Conservation (phyloP, 2,329 filamentous ascomycete species). For the Pleurostoma richardsiae region DNA sequence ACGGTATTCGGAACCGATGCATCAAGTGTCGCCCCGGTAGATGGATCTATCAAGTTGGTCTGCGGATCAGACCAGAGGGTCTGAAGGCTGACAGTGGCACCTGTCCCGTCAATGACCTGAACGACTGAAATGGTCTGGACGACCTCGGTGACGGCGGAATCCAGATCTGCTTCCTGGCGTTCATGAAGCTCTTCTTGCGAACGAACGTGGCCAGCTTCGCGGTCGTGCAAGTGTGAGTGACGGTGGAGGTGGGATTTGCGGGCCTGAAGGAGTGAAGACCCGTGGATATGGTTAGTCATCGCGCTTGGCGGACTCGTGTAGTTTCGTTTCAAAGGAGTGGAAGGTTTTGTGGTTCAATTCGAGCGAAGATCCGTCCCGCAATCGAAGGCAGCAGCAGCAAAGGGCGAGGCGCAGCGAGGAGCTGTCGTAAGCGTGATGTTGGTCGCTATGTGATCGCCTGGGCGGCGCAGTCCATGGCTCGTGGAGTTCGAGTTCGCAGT, state of each 20-base stretch:
- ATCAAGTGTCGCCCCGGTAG: conserved; percentile 28
- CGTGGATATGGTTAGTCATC: conserved; percentile 39
- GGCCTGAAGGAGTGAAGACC: conserved; percentile 45
- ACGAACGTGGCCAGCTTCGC: conserved; percentile 17
- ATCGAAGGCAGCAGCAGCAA: too few species aligned
- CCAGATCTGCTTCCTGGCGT: conserved; percentile 17
- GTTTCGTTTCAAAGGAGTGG: not conserved
- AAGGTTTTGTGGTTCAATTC: too few species aligned
- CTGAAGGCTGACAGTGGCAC: conserved; percentile 35
- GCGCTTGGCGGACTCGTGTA: conserved; percentile 27
- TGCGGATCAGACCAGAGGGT: conserved; percentile 34
- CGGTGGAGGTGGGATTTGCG: conserved; percentile 24
- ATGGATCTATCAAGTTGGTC: conserved; percentile 29
- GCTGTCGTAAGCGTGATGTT: too few species aligned
- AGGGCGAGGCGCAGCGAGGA: too few species aligned
- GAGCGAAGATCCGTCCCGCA: too few species aligned
- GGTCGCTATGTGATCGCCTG: too few species aligned
- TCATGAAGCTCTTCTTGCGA: conserved; percentile 19
- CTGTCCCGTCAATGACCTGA: conserved; percentile 43
- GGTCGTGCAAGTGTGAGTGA: conserved; percentile 19
- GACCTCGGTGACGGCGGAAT: conserved; percentile 34
- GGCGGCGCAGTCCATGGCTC: too few species aligned
- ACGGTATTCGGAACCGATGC: not conserved
- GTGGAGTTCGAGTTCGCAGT: too few species aligned
- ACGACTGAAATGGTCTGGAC: conserved; percentile 52